A percentile compares a stretch with the other conserved stretches of the same genome.
These are phyloP conservation scores for Pyricularia grisea DNA, from an alignment of 2,329 filamentous ascomycete species.

Conservation along the genomic window DNA sequence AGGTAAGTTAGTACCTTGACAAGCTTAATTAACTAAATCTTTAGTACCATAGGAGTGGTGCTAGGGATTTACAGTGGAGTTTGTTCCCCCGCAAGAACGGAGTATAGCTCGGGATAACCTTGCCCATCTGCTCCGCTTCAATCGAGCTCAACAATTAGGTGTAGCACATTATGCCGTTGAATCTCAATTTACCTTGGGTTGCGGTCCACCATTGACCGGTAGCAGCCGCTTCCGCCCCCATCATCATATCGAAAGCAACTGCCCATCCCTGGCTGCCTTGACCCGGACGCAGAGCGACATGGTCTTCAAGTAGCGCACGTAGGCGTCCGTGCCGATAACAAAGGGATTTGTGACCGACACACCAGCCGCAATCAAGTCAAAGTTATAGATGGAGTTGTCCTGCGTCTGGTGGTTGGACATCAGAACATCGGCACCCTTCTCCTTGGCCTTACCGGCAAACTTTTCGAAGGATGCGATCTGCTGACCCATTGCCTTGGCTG, in stretches of 20 bases:
- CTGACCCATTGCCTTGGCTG: constrained; percentile 11
- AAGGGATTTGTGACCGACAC: neutral
- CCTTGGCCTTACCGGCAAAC: constrained; percentile 7
- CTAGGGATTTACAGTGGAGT: neutral
- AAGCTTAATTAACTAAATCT: too few species aligned
- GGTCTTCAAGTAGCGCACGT: neutral
- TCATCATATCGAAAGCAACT: neutral
- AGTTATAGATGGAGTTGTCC: constrained; percentile 10
- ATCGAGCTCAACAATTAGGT: neutral
- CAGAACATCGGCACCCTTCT: constrained; percentile 11
- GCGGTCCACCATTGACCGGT: too few species aligned
- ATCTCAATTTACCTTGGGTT: neutral
- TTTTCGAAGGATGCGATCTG: constrained; percentile 12
- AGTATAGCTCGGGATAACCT: neutral
- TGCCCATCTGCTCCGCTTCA: neutral
- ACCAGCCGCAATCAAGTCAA: neutral
- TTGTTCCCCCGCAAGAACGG: neutral
- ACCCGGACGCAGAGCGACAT: neutral
- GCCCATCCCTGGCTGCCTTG: constrained; percentile 2
- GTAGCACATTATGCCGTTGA: neutral
- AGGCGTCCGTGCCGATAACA: neutral
- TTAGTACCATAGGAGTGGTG: neutral
- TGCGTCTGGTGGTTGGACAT: constrained; percentile 15
- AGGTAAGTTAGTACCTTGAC: too few species aligned
- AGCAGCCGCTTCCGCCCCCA: too few species aligned